Conservation (phyloP, 305 asterid species). For the Fraxinus paxiana region DNA sequence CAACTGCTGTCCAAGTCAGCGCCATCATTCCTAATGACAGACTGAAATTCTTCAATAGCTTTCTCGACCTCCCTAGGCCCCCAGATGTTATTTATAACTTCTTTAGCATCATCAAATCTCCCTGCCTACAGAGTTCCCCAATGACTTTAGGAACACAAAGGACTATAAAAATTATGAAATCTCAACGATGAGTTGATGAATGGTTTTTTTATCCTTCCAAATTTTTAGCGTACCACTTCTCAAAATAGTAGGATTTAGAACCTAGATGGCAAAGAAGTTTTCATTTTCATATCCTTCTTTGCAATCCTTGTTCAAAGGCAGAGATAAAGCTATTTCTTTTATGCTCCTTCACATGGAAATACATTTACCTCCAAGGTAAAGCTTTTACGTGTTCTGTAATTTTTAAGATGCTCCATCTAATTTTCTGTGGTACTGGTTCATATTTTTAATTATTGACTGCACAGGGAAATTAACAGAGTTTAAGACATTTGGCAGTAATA, state of each 20-base stretch:
- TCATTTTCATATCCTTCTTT: background rate
- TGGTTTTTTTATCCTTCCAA: background rate
- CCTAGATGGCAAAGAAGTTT: background rate
- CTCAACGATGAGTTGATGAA: background rate
- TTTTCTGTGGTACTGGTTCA: background rate
- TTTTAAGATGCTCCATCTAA: background rate
- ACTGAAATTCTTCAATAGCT: constrained; percentile 67
- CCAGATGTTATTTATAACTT: constrained; percentile 58
- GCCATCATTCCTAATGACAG: constrained; percentile 58
- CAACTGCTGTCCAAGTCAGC: constrained; percentile 72
- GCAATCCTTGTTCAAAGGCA: background rate
- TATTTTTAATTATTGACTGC: background rate
- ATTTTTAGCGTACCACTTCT: background rate
- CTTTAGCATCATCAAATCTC: constrained; percentile 60
- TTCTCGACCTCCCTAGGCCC: constrained; percentile 59
- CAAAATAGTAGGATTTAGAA: background rate
- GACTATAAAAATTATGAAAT: constrained; percentile 7
- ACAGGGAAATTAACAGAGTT: background rate
- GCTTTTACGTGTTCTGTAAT: background rate
- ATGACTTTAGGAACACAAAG: constrained; percentile 3
- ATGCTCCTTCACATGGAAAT: background rate
- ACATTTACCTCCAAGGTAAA: background rate
- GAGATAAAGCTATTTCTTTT: constrained; percentile 1
- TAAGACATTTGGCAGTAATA: background rate
- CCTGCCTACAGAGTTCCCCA: constrained; percentile 50